Evolutionary conservation across 306 rosid genomes (phyloP).

Genomic region (Ormosia semicastrata): DNA sequence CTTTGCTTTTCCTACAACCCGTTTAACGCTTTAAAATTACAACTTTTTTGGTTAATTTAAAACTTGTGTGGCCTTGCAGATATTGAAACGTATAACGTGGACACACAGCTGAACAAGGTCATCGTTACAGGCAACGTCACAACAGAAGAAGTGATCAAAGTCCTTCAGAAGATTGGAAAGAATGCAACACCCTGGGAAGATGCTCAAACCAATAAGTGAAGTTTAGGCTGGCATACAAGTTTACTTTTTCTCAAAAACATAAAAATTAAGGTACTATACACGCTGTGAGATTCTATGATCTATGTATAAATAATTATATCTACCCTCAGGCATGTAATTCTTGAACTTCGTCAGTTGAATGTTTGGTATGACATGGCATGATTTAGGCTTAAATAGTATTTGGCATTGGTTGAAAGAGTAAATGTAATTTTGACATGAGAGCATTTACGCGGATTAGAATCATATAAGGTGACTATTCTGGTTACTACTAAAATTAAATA

Average conservation of each 20-base stretch:
- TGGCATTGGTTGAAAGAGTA: too few species aligned
- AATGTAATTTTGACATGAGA: too few species aligned
- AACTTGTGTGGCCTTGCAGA: slow-evolving; percentile 35
- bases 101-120: slow-evolving; percentile 69
- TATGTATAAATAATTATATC: neutral
- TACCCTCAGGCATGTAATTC: neutral
- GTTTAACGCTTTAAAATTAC: neutral
- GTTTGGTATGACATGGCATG: too few species aligned
- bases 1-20: neutral
- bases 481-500: too few species aligned
- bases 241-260: neutral
- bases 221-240: neutral
- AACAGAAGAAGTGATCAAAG: slow-evolving; percentile 66
- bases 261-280: neutral
- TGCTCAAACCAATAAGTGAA: slow-evolving; percentile 14
- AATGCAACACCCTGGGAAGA: slow-evolving; percentile 61
- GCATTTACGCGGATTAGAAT: too few species aligned
- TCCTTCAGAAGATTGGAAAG: slow-evolving; percentile 74
- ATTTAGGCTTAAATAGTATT: too few species aligned
- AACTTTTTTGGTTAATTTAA: neutral
- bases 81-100: slow-evolving; percentile 79
- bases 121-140: slow-evolving; percentile 75
- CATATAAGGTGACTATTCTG: too few species aligned
- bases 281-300: neutral
- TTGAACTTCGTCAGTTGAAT: neutral